A percentile compares a stretch with the other conserved stretches of the same genome.
phyloP scores from a whole-genome alignment of 805 yeast species.

The Teunomyces pallodes region DNA sequence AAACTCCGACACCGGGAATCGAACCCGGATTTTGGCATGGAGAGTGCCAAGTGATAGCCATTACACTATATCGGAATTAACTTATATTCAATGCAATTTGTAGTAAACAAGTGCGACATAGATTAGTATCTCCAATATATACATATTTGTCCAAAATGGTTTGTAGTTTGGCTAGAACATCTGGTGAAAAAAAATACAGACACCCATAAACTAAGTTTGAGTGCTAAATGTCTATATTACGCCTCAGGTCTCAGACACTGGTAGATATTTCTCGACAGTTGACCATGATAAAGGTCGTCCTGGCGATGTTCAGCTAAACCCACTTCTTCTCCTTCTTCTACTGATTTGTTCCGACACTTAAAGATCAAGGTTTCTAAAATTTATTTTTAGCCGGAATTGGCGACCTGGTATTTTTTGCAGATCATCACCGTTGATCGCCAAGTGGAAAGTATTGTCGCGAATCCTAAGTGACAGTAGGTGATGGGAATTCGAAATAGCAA shows the following conservation, averaged over 20 bases:
- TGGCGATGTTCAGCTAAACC: not conserved
- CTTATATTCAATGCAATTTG: not conserved
- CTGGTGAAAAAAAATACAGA: not conserved
- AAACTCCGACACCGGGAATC: slow-evolving; percentile 15
- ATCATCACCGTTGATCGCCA: slow-evolving; percentile 1
- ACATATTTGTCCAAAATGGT: not conserved
- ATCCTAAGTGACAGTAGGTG: not conserved
- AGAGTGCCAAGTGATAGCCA: slow-evolving; percentile 28
- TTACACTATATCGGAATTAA: slow-evolving; percentile 26
- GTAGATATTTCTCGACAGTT: not conserved
- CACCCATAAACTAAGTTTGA: not conserved
- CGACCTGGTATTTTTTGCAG: not conserved
- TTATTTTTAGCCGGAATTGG: not conserved
- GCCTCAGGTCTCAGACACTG: not conserved
- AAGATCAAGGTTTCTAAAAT: not conserved
- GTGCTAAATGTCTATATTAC: not conserved
- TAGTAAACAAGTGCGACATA: not conserved
- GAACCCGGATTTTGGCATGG: slow-evolving; percentile 26
- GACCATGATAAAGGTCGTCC: not conserved
- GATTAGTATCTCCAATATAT: not conserved
- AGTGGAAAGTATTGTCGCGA: not conserved
- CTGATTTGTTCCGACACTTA: not conserved
- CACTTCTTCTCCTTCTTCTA: not conserved
- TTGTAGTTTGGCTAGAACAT: not conserved
- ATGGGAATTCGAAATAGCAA: not conserved